Percentiles rank a stretch among this genome's conserved stretches.
Evolutionary conservation across 2,329 filamentous ascomycete species (phyloP).

Genomic region (Hymenoscyphus fructigenus): DNA sequence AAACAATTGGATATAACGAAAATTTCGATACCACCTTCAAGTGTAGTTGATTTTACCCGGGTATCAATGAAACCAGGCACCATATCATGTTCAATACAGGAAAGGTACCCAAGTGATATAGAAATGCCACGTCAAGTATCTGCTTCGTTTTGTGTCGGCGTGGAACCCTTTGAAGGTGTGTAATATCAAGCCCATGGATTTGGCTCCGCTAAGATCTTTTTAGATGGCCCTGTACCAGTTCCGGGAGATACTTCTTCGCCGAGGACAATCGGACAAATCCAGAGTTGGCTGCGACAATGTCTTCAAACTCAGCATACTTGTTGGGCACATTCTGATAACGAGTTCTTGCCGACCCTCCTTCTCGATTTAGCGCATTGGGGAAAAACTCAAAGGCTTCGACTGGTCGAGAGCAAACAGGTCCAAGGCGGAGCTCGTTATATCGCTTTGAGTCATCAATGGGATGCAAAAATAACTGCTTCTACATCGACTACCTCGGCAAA

Average conservation of each 20-base stretch:
- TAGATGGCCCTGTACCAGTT: background rate
- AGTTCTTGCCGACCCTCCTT: background rate
- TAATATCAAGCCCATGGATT: background rate
- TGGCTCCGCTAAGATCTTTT: background rate
- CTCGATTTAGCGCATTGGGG: background rate
- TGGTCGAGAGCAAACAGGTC: background rate
- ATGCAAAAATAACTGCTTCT: background rate
- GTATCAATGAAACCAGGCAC: background rate
- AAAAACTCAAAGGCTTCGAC: background rate
- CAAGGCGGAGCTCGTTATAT: background rate
- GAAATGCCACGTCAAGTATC: background rate
- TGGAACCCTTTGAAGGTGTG: background rate
- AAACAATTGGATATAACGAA: background rate
- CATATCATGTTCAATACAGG: background rate
- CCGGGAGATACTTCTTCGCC: background rate
- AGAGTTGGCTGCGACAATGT: background rate
- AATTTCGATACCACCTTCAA: background rate
- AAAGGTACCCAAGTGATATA: background rate
- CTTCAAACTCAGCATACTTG: background rate
- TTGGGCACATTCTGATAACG: background rate
- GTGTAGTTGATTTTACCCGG: background rate
- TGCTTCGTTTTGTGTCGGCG: background rate
- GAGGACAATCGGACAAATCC: background rate
- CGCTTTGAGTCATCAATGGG: background rate
- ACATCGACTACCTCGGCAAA: background rate